Percentiles rank a stretch among this genome's conserved stretches.
Evolutionary conservation across 2,329 filamentous ascomycete species (phyloP).

Genomic region (Calonectria crousiana): DNA sequence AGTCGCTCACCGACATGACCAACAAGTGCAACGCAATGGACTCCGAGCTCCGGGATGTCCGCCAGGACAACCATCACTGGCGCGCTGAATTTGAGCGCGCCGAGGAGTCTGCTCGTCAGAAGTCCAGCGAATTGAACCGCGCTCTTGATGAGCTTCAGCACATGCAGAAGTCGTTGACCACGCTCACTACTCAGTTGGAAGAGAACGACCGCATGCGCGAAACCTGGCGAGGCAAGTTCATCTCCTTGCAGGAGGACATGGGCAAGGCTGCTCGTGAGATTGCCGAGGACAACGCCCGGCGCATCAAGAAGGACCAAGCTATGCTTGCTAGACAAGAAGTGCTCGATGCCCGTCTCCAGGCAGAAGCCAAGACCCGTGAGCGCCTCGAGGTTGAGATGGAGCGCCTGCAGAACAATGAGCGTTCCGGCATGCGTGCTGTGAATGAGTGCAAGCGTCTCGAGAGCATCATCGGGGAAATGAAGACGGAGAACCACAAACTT

Average conservation of each 20-base stretch:
- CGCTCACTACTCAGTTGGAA: conserved; percentile 81
- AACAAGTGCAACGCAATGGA: conserved; percentile 67
- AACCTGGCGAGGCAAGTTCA: conserved; percentile 85
- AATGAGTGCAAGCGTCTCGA: conserved; percentile 73
- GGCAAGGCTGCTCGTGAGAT: conserved; percentile 81
- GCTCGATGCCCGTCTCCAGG: conserved; percentile 81
- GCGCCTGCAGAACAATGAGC: conserved; percentile 73
- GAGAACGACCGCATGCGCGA: conserved; percentile 89
- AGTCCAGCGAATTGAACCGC: conserved; percentile 62
- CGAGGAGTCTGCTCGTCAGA: conserved; percentile 63
- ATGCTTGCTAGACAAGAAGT: conserved; percentile 84
- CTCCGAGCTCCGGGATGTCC: conserved; percentile 65
- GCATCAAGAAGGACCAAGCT: conserved; percentile 83
- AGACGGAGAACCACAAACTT: conserved; percentile 77
- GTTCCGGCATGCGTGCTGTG: conserved; percentile 73
- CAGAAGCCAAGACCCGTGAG: conserved; percentile 78
- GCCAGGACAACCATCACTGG: conserved; percentile 71
- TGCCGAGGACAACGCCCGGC: conserved; percentile 83
- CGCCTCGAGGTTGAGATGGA: conserved; percentile 76
- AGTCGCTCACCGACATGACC: conserved; percentile 66
- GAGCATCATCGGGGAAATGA: conserved; percentile 65
- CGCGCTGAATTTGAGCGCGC: conserved; percentile 71
- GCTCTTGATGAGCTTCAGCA: conserved; percentile 75
- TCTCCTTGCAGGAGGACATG: conserved; percentile 90
- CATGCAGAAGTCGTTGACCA: conserved; percentile 79